Base-by-base conservation (phyloP, 148 eudicot species). In the Rheum nobile region DNA sequence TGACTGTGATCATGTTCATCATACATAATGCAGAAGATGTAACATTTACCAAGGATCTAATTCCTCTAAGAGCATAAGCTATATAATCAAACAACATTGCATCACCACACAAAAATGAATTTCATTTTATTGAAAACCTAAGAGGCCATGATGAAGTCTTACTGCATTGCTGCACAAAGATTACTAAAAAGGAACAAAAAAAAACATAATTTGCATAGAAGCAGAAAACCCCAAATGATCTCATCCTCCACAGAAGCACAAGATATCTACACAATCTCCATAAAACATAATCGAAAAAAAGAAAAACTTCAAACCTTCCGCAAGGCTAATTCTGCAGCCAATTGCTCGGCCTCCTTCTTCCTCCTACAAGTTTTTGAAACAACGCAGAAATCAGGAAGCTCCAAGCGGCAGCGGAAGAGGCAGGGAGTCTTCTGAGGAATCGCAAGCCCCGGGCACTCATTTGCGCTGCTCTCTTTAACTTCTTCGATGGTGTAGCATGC, bases 341-440 rank as follows among this genome's bases (percentile, higher is more conserved):
- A 85, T 79, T 95, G 99, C 75, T 91, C 89, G 14, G 99, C 99
- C 13, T 92, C 99, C 73, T 87, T 95, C 78, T 95, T 95, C 76
- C 82, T 84, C 77, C 76, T 90, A 71, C 86, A 91, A 21, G 87
- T 72, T 2, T 76, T 81, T 17, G 99, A 92, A 57, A 87, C 81
- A 71, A 95, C 88, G 43, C 88, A 82, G 67, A 89, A 55, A 55
- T 90, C 99, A 42, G 99, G 97, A 67, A 95, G 96, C 43, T 88
- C 75, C 82, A 95, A 82, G 26, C 57, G 50, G 76, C 97, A 95
- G 38, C 88, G 88, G 67, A 79, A 95, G 41, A 90, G 87, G 59
- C 85, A 85, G 21, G 96, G 94, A 22, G 80, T 87, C 77, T 92
- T 95, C 80, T 87, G 96, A 71, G 84, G 72, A 52, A 88, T 75